These are phyloP conservation scores for Trypanosoma avium DNA, from an alignment of 208 protist genomes.

Conservation along the genomic window DNA sequence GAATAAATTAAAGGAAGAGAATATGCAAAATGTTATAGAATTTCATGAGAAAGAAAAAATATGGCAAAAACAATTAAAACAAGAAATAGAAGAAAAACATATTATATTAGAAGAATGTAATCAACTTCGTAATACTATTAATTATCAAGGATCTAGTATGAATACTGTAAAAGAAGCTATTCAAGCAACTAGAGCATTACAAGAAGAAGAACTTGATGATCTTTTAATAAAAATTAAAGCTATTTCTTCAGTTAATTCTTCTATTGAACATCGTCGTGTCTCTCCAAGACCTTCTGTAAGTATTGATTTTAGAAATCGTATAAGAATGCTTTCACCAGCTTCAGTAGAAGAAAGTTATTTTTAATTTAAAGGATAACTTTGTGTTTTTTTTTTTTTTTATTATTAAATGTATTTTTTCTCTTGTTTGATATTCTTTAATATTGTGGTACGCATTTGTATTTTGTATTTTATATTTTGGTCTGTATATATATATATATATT, in stretches of 20 bases:
- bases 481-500: too few species aligned
- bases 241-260: conserved; percentile 19
- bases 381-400: conserved; percentile 3
- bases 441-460: too few species aligned
- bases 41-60: conserved; percentile 49
- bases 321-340: conserved; percentile 20
- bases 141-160: conserved; percentile 12
- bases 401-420: too few species aligned
- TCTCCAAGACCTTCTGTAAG: conserved; percentile 5
- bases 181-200: conserved; percentile 28
- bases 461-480: too few species aligned
- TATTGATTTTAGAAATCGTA: background rate
- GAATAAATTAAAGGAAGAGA: conserved; percentile 47
- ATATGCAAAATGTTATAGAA: conserved; percentile 40
- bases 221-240: conserved; percentile 37
- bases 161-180: conserved; percentile 39
- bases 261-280: conserved; percentile 7
- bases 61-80: conserved; percentile 48
- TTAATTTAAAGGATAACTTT: conserved; percentile 3
- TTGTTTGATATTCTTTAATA: too few species aligned
- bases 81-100: background rate
- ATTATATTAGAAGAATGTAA: conserved; percentile 6
- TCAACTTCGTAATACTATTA: conserved; percentile 9
- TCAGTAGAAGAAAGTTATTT: too few species aligned
- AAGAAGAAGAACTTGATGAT: conserved; percentile 43